Evolutionary conservation across 345 rosid genomes (phyloP), one percentile per base, ranked within the genome.

Genomic region (Luvunga scandens): DNA sequence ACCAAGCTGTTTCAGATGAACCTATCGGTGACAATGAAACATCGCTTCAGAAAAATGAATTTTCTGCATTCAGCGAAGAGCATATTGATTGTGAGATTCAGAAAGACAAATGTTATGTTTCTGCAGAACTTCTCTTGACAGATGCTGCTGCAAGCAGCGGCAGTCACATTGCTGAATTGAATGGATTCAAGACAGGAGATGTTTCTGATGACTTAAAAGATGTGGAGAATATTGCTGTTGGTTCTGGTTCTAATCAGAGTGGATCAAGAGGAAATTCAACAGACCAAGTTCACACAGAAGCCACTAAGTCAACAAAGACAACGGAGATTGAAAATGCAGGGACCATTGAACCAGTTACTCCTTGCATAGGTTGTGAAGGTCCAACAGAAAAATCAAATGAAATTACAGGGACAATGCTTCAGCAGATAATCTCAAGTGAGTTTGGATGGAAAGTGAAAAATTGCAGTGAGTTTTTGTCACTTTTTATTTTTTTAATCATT

Each of bases 11-110:
- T 61, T 21, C 57, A n/a, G 78, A 80, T 62, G 78, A 79, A 7
- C 64, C 63, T 60, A 56, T 27, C 14, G 8, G 10, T 77, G 39
- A 19, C 61, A 62, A 25, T 27, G 75, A 69, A 80, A 76, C 45
- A 48, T 21, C 69, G 16, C 71, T 33, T 8, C 64, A 65, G 80
- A 31, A 38, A 28, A 70, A 69, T 55, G 76, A 31, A 24, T 19
- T 30, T 64, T 69, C 63, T 72, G 76, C 68, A 30, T 42, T 63
- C 66, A 72, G 66, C 50, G 72, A 63, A 77, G 76, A 79, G 60
- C 60, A 38, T 34, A 67, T 45, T 34, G 55, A 83, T 28, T 2
- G 9, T 24, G 53, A 68, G 38, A 33, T 61, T 50, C 19, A 33
- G 21, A 65, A 36, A 57, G 66, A 53, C 28, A 36, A 28, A 39